Conservation (phyloP, 176 grass and related monocot species). For the Puccinellia tenuiflora region DNA sequence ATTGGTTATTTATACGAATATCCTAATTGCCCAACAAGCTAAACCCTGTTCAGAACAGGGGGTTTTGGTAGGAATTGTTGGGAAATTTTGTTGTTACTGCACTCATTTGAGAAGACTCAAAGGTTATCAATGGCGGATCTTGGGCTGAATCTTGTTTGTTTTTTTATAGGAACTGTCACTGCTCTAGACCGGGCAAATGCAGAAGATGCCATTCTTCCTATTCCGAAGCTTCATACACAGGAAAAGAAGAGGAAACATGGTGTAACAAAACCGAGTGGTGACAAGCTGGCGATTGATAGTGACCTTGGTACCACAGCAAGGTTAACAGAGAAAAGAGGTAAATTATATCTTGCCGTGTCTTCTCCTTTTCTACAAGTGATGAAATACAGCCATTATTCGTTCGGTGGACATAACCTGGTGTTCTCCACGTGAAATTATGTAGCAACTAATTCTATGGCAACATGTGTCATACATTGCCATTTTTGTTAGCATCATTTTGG, state of each 20-base stretch:
- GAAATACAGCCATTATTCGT: neutral
- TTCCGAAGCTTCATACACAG: slow-evolving; percentile 63
- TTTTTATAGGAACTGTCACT: slow-evolving; percentile 52
- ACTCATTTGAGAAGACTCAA: slow-evolving; percentile 2
- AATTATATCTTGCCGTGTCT: neutral
- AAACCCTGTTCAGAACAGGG: neutral
- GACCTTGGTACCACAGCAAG: slow-evolving; percentile 27
- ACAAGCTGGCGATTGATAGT: slow-evolving; percentile 19
- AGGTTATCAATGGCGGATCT: neutral
- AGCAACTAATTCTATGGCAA: neutral
- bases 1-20: neutral
- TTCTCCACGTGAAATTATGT: neutral
- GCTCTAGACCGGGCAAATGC: slow-evolving; percentile 86
- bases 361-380: neutral
- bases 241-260: slow-evolving; percentile 93
- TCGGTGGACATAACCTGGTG: neutral
- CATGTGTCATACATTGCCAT: neutral
- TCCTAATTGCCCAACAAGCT: neutral
- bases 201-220: slow-evolving; percentile 81
- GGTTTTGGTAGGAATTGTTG: neutral
- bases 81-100: neutral
- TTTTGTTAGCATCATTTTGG: neutral
- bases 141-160: slow-evolving; percentile 27
- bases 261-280: slow-evolving; percentile 35
- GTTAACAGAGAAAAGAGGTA: slow-evolving; percentile 62